Percentiles rank a stretch among this genome's conserved stretches.
Evolutionary conservation across 23 red algal species (phyloP).

Genomic region (Gracilaria caudata): DNA sequence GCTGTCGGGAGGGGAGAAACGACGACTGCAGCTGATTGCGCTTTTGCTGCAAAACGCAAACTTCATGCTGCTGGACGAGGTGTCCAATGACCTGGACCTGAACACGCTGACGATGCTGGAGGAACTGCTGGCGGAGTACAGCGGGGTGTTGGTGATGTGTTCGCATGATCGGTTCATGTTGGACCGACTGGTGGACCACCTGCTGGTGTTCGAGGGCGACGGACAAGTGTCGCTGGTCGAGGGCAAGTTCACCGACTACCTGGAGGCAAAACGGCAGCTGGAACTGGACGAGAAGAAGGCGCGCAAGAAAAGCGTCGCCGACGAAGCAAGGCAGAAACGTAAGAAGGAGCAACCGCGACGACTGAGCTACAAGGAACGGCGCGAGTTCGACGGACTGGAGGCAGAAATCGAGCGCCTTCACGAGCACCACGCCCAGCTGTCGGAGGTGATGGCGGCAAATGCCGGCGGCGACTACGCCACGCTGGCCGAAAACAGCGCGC

Average conservation of each 20-base stretch:
- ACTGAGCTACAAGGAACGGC: conserved; percentile 70
- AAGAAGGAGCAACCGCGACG: neutral
- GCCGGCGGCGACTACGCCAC: conserved; percentile 28
- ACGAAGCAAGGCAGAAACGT: neutral
- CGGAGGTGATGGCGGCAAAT: neutral
- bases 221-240: conserved; percentile 53
- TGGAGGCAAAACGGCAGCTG: conserved; percentile 25
- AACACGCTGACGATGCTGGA: conserved; percentile 82
- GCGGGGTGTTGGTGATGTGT: conserved; percentile 73
- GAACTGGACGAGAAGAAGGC: conserved; percentile 36
- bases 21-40: conserved; percentile 76
- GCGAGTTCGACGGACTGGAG: conserved; percentile 66
- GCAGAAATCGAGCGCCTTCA: conserved; percentile 66
- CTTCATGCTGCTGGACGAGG: conserved; percentile 80
- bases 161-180: conserved; percentile 88
- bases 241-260: conserved; percentile 85
- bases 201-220: conserved; percentile 81
- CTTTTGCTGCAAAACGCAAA: conserved; percentile 69
- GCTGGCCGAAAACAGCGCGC: conserved; percentile 32
- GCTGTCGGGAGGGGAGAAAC: conserved; percentile 79
- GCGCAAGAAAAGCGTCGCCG: neutral
- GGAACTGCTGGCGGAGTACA: conserved; percentile 61
- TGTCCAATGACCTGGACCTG: conserved; percentile 88
- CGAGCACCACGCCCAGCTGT: conserved; percentile 32
- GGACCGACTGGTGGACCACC: conserved; percentile 78